A percentile compares a stretch with the other conserved stretches of the same genome.
Conservation (phyloP, 2,329 filamentous ascomycete species). For the Microascus cirrosus region DNA sequence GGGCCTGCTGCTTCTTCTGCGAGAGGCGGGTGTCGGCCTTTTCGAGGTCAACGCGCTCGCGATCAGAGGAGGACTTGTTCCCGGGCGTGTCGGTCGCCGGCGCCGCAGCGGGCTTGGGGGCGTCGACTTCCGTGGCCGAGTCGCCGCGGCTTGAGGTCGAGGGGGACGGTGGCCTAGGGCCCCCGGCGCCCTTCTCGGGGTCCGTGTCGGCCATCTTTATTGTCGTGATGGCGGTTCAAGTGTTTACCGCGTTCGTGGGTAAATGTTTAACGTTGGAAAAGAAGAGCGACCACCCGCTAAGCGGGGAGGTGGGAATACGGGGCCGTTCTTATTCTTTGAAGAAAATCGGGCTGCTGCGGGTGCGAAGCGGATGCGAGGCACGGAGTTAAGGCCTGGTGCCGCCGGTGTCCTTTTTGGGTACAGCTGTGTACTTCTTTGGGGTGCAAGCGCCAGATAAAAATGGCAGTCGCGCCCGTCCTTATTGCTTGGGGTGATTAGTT, state of each 20-base stretch:
- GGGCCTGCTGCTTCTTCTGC: conserved; percentile 7
- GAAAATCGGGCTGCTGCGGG: not conserved
- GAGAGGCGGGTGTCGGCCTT: conserved; percentile 32
- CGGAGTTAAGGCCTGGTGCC: not conserved
- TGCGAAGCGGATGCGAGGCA: not conserved
- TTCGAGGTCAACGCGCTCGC: conserved; percentile 16
- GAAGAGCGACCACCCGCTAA: not conserved
- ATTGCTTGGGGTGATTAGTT: not conserved
- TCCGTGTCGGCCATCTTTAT: not conserved
- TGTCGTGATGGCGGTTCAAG: not conserved
- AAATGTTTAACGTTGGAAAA: not conserved
- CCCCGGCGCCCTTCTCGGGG: conserved; percentile 3
- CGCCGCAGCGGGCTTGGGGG: not conserved
- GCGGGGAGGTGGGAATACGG: not conserved
- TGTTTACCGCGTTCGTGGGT: not conserved
- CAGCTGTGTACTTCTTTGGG: not conserved
- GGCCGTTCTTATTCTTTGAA: not conserved
- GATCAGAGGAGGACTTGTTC: conserved; percentile 5
- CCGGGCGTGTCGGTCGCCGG: not conserved
- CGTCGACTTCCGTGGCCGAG: not conserved
- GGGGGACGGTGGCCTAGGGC: not conserved
- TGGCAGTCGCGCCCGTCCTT: not conserved
- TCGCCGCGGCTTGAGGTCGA: not conserved
- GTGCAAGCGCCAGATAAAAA: not conserved
- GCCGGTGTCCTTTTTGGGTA: not conserved